These are phyloP conservation scores for Gloeopeniophorella convolvens DNA, from an alignment of 768 basidiomycete species.

Conservation along the genomic window DNA sequence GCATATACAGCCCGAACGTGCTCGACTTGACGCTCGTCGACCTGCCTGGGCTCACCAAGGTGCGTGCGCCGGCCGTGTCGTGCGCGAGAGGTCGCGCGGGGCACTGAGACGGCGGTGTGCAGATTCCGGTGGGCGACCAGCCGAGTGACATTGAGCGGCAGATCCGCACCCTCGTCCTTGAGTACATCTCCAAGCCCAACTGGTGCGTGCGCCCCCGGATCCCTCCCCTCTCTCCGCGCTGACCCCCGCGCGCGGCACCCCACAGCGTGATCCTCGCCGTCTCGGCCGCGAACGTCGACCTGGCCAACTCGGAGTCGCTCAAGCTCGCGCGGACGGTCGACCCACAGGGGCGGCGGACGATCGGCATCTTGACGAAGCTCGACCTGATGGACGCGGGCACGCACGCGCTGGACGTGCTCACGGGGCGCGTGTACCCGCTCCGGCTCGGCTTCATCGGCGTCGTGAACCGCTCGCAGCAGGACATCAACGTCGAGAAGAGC, in stretches of 20 bases:
- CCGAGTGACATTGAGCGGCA: conserved; percentile 97
- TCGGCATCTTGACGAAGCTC: conserved; percentile 94
- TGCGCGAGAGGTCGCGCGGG: not conserved
- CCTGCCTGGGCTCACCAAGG: conserved; percentile 94
- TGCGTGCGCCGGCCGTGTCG: conserved; percentile 28
- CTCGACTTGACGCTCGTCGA: conserved; percentile 95
- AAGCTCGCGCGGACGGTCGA: conserved; percentile 95
- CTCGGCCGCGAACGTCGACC: conserved; percentile 95
- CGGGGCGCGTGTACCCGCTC: conserved; percentile 94
- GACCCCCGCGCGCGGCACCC: not conserved
- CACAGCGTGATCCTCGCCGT: conserved; percentile 91
- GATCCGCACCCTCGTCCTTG: conserved; percentile 89
- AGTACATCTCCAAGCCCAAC: conserved; percentile 96
- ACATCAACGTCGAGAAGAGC: conserved; percentile 83
- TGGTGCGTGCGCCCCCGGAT: conserved; percentile 51
- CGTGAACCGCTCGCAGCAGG: conserved; percentile 96
- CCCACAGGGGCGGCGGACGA: conserved; percentile 91
- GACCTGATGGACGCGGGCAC: conserved; percentile 99
- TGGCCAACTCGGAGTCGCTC: conserved; percentile 96
- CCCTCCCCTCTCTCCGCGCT: not conserved
- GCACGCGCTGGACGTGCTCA: conserved; percentile 92
- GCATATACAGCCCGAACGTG: conserved; percentile 94
- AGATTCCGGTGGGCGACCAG: conserved; percentile 96
- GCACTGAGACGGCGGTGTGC: conserved; percentile 5
- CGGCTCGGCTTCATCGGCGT: conserved; percentile 98